Conservation (phyloP, 441 rosid genomes). For the Adansonia grandidieri region DNA sequence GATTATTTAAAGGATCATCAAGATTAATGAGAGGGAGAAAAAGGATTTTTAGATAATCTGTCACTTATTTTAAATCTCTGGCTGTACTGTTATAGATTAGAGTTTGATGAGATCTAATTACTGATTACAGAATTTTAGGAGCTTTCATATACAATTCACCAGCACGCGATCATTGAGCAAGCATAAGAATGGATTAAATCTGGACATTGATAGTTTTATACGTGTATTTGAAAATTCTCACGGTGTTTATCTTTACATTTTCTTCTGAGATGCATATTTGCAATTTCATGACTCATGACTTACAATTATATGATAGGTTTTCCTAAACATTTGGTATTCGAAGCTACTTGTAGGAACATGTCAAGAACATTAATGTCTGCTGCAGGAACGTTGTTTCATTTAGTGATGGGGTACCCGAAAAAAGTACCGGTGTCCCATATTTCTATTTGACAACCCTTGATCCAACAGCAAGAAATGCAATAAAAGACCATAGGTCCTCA, state of each 20-base stretch:
- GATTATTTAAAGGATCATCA: too few species aligned
- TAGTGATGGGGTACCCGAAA: constrained; percentile 75
- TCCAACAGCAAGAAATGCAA: constrained; percentile 84
- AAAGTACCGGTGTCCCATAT: constrained; percentile 78
- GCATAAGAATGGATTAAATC: not conserved
- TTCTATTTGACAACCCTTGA: constrained; percentile 91
- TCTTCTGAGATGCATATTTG: not conserved
- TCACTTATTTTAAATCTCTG: too few species aligned
- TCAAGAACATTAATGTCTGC: not conserved
- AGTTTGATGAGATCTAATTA: not conserved
- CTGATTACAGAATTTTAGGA: not conserved
- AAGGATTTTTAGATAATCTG: too few species aligned
- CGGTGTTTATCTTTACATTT: not conserved
- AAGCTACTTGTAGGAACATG: not conserved
- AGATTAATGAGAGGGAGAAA: too few species aligned
- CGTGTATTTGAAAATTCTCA: too few species aligned
- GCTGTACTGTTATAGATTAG: too few species aligned
- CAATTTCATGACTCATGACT: not conserved
- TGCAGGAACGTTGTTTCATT: constrained; percentile 88
- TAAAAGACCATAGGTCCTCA: constrained; percentile 71
- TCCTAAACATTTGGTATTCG: not conserved
- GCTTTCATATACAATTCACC: not conserved
- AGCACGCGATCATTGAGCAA: not conserved
- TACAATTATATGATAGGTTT: not conserved
- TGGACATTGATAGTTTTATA: not conserved